Evolutionary conservation across 371 early-diverging fungal genomes (phyloP).

Genomic region (Mortierella sp.): DNA sequence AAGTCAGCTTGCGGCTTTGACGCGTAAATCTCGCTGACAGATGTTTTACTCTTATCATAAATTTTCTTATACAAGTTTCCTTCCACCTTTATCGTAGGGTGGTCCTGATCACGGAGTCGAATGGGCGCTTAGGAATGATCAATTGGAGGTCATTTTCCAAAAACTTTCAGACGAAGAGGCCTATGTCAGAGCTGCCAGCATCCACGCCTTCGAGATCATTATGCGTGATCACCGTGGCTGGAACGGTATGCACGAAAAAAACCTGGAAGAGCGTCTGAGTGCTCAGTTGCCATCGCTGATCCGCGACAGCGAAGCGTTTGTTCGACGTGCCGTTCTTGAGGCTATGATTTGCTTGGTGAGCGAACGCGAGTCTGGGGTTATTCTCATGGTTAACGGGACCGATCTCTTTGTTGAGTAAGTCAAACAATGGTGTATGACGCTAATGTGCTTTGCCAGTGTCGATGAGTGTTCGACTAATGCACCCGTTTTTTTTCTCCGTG

Average conservation of each 20-base stretch:
- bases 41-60: not conserved
- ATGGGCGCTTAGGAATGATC: constrained; percentile 64
- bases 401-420: constrained; percentile 57
- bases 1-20: not conserved
- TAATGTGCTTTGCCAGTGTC: not conserved
- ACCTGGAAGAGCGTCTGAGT: constrained; percentile 46
- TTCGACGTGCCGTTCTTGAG: constrained; percentile 70
- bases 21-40: not conserved
- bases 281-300: constrained; percentile 63
- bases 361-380: constrained; percentile 60
- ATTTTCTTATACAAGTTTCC: not conserved
- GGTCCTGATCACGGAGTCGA: constrained; percentile 52
- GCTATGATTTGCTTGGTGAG: constrained; percentile 66
- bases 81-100: not conserved
- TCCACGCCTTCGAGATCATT: constrained; percentile 63
- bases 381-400: constrained; percentile 57
- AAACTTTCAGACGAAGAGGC: constrained; percentile 67
- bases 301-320: constrained; percentile 72
- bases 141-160: constrained; percentile 61
- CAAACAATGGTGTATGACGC: not conserved
- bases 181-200: constrained; percentile 69
- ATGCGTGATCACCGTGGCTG: constrained; percentile 57
- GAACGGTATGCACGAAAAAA: constrained; percentile 43
- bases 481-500: not conserved
- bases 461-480: not conserved